phyloP scores from a whole-genome alignment of 2,329 filamentous ascomycete species.

The Atkinsonella hypoxylon region DNA sequence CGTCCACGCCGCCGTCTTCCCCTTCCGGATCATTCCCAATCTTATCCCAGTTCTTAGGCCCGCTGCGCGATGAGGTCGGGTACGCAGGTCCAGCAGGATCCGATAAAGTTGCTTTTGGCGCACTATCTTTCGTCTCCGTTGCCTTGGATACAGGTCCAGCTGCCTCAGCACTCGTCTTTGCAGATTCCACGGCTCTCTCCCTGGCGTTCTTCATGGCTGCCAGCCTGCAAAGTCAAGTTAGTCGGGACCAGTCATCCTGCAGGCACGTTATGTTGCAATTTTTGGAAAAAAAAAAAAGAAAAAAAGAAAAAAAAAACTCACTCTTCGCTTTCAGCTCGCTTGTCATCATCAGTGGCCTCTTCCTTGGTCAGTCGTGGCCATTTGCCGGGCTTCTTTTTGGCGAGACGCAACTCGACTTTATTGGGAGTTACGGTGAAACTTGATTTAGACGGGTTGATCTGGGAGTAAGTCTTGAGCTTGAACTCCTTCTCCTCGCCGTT shows the following conservation, averaged over 20 bases:
- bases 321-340: background rate
- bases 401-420: conserved; percentile 68
- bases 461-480: conserved; percentile 50
- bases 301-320: background rate
- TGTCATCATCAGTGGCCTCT: background rate
- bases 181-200: background rate
- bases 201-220: background rate
- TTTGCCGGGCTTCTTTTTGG: conserved; percentile 56
- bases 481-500: conserved; percentile 48
- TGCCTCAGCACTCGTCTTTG: background rate
- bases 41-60: conserved; percentile 88
- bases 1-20: conserved; percentile 52
- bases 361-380: conserved; percentile 38
- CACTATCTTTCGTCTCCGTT: background rate
- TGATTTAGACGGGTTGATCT: conserved; percentile 49
- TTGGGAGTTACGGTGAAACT: conserved; percentile 56
- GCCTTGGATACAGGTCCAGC: background rate
- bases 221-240: background rate
- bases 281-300: background rate
- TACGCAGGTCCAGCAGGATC: conserved; percentile 43
- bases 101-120: background rate
- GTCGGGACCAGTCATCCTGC: no score
- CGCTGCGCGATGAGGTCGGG: conserved; percentile 73
- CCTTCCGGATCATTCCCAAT: conserved; percentile 46
- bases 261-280: no score